Percentiles rank a stretch among this genome's conserved stretches.
Evolutionary conservation across 768 basidiomycete genomes (phyloP).

Genomic region (Calocybe cyanea): DNA sequence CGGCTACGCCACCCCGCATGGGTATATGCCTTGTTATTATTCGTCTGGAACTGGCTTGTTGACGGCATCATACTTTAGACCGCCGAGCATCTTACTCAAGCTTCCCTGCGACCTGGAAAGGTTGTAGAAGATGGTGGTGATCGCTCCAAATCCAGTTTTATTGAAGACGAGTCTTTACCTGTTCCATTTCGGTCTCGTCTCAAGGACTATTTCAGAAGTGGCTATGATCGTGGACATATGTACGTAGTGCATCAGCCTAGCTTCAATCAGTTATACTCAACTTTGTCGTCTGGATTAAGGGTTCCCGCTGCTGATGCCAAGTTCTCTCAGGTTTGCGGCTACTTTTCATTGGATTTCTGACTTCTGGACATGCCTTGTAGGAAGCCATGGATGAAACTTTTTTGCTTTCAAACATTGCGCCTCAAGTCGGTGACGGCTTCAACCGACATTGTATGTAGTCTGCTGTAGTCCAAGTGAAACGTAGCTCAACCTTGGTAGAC

Average conservation of each 20-base stretch:
- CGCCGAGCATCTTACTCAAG: slow-evolving; percentile 88
- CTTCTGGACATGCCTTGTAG: slow-evolving; percentile 28
- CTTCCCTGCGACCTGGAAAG: slow-evolving; percentile 52
- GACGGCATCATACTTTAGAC: slow-evolving; percentile 49
- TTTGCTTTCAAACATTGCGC: slow-evolving; percentile 91
- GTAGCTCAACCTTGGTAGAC: slow-evolving; percentile 44
- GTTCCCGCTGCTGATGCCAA: slow-evolving; percentile 98
- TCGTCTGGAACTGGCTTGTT: not conserved
- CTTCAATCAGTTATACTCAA: not conserved
- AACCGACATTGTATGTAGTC: slow-evolving; percentile 83
- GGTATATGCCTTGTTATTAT: slow-evolving; percentile 50
- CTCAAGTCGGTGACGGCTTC: slow-evolving; percentile 97
- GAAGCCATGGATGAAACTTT: slow-evolving; percentile 98
- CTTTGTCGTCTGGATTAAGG: slow-evolving; percentile 37
- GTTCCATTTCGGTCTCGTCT: slow-evolving; percentile 74
- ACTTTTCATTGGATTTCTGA: not conserved
- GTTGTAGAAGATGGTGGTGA: slow-evolving; percentile 47
- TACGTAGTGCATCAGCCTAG: slow-evolving; percentile 32
- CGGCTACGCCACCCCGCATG: slow-evolving; percentile 89
- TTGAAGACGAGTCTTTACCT: slow-evolving; percentile 81
- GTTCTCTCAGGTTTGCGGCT: slow-evolving; percentile 59
- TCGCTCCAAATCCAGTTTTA: slow-evolving; percentile 72
- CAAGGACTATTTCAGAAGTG: slow-evolving; percentile 88
- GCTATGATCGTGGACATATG: slow-evolving; percentile 98
- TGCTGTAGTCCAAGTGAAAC: not conserved